Evolutionary conservation across 345 rosid genomes (phyloP).

Genomic region (Corymbia maculata): DNA sequence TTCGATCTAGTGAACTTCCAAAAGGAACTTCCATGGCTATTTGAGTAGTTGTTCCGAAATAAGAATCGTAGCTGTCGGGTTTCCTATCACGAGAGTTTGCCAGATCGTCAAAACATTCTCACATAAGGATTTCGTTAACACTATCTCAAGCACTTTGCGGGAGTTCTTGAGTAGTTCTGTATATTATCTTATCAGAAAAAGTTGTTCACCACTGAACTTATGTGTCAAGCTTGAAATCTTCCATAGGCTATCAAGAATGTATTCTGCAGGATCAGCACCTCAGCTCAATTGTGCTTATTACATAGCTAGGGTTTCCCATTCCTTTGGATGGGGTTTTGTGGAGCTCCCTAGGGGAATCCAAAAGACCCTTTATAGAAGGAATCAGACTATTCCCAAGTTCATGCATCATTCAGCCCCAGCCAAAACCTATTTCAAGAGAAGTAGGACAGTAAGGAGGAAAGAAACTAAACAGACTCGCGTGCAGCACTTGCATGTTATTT

Average conservation of each 20-base stretch:
- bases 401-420: neutral
- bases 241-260: neutral
- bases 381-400: neutral
- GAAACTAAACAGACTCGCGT: neutral
- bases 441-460: neutral
- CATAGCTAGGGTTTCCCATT: no score
- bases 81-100: neutral
- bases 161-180: neutral
- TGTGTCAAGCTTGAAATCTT: neutral
- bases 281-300: neutral
- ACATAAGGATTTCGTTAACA: neutral
- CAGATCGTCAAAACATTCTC: neutral
- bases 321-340: no score
- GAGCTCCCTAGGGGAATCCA: no score
- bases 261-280: neutral
- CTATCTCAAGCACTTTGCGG: neutral
- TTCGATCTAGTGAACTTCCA: neutral
- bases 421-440: neutral
- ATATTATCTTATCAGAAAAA: neutral
- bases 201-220: neutral
- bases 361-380: no score
- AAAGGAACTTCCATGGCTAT: neutral
- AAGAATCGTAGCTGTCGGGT: no score
- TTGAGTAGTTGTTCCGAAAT: no score
- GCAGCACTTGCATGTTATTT: no score